phyloP scores from a whole-genome alignment of 495 filamentous ascomycete species.

The Lentithecium fluviatile region DNA sequence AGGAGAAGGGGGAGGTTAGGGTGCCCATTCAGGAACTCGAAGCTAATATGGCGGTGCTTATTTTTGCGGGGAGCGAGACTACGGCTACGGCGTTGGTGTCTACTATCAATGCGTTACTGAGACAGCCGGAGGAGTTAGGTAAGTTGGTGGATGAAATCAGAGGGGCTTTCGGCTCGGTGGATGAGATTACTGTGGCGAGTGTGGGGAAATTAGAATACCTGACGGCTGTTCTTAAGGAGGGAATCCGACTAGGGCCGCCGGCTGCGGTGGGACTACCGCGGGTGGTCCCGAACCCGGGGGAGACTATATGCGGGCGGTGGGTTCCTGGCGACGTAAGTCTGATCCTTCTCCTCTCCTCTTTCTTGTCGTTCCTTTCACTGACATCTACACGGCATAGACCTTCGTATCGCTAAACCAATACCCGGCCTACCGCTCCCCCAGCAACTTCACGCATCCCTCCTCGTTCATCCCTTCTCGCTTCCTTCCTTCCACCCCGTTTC shows the following conservation, averaged over 20 bases:
- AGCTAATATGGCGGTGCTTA: constrained; percentile 29
- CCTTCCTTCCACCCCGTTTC: background rate
- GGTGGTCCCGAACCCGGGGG: constrained; percentile 7
- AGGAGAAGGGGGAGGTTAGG: constrained; percentile 24
- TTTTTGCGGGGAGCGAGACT: constrained; percentile 38
- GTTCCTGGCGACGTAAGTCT: constrained; percentile 2
- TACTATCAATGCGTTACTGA: constrained; percentile 12
- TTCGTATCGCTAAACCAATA: constrained; percentile 23
- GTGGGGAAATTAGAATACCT: constrained; percentile 7
- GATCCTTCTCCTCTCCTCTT: background rate
- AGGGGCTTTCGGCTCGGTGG: background rate
- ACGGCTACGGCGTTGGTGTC: constrained; percentile 29
- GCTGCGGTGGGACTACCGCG: constrained; percentile 2
- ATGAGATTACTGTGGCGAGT: background rate
- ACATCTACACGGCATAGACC: constrained; percentile 8
- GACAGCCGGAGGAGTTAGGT: background rate
- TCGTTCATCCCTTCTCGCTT: constrained; percentile 3
- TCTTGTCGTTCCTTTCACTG: background rate
- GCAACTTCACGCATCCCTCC: constrained; percentile 7
- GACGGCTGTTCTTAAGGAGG: constrained; percentile 16
- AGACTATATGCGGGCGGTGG: background rate
- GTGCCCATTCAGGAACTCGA: constrained; percentile 37
- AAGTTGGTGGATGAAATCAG: background rate
- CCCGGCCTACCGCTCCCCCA: constrained; percentile 23
- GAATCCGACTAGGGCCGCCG: constrained; percentile 4